A percentile compares a stretch with the other conserved stretches of the same genome.
phyloP scores from a whole-genome alignment of 23 red algal species.

The Cyanidioschyzon merolae region DNA sequence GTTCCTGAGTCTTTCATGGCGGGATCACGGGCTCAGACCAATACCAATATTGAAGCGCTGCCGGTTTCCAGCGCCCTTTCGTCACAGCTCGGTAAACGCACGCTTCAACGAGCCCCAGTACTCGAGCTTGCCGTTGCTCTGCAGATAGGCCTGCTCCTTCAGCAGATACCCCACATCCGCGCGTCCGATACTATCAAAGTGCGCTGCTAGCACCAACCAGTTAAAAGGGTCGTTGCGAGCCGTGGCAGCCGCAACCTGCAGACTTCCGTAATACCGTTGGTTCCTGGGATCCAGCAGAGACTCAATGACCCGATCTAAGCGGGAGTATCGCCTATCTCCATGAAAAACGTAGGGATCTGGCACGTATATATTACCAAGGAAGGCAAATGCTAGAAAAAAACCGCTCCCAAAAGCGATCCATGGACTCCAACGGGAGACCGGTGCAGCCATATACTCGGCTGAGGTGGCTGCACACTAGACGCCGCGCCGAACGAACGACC shows the following conservation, averaged over 20 bases:
- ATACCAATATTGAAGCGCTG: too few relatives aligned
- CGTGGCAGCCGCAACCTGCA: not conserved
- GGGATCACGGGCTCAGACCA: too few relatives aligned
- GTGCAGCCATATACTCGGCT: not conserved
- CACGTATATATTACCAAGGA: not conserved
- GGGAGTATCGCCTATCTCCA: slow-evolving; percentile 6
- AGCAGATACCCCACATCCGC: not conserved
- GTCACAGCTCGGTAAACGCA: not conserved
- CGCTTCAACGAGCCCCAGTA: not conserved
- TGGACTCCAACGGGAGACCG: not conserved
- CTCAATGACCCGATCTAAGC: slow-evolving; percentile 7
- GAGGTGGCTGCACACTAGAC: too few relatives aligned
- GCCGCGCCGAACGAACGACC: too few relatives aligned
- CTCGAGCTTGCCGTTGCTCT: slow-evolving; percentile 17
- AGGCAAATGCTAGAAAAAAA: not conserved
- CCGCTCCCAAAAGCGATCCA: not conserved
- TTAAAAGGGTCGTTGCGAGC: not conserved
- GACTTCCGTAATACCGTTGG: not conserved
- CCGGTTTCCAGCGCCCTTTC: too few relatives aligned
- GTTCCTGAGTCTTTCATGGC: too few relatives aligned
- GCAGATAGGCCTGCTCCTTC: slow-evolving; percentile 7
- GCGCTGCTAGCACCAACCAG: slow-evolving; percentile 8
- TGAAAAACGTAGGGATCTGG: slow-evolving; percentile 1
- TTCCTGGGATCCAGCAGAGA: not conserved
- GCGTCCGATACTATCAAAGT: not conserved